Percentiles rank a stretch among this genome's conserved stretches.
Conservation (phyloP, 2,329 filamentous ascomycete species). For the Colletotrichum costaricense region DNA sequence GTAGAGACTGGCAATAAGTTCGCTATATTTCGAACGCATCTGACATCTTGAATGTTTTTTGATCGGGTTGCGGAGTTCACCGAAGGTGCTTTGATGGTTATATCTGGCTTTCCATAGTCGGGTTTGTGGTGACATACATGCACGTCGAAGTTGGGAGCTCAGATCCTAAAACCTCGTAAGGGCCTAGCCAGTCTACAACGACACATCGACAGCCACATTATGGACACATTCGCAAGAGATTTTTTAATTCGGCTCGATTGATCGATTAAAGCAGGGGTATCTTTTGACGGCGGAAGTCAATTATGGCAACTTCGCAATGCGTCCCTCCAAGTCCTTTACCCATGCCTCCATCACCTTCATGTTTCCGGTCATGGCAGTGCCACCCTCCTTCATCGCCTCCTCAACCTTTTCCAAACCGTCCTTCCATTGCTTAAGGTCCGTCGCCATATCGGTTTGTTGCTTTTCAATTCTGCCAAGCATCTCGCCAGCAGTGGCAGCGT, state of each 20-base stretch:
- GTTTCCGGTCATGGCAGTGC: constrained; percentile 79
- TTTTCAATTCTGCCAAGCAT: constrained; percentile 82
- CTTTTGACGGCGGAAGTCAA: constrained; percentile 41
- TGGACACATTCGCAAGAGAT: neutral
- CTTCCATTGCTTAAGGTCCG: constrained; percentile 88
- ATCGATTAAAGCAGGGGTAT: constrained; percentile 46
- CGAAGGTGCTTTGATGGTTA: neutral
- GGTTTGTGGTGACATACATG: neutral
- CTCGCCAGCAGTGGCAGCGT: constrained; percentile 84
- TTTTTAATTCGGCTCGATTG: neutral
- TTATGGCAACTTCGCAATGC: constrained; percentile 71
- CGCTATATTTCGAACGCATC: neutral
- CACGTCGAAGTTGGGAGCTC: neutral
- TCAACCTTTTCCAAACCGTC: constrained; percentile 85
- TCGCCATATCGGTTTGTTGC: constrained; percentile 83
- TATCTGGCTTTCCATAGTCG: neutral
- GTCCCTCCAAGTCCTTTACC: constrained; percentile 87
- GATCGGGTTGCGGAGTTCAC: too few species aligned
- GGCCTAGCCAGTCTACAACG: too few species aligned
- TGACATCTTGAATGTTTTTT: too few species aligned
- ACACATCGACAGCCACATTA: neutral
- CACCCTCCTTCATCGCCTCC: constrained; percentile 75
- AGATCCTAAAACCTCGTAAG: neutral
- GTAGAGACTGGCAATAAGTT: neutral
- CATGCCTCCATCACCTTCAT: constrained; percentile 87